Percentiles rank a stretch among this genome's conserved stretches.
These are phyloP conservation scores for Westerdykella sp. DNA, from an alignment of 2,329 filamentous ascomycete genomes.

Conservation along the genomic window DNA sequence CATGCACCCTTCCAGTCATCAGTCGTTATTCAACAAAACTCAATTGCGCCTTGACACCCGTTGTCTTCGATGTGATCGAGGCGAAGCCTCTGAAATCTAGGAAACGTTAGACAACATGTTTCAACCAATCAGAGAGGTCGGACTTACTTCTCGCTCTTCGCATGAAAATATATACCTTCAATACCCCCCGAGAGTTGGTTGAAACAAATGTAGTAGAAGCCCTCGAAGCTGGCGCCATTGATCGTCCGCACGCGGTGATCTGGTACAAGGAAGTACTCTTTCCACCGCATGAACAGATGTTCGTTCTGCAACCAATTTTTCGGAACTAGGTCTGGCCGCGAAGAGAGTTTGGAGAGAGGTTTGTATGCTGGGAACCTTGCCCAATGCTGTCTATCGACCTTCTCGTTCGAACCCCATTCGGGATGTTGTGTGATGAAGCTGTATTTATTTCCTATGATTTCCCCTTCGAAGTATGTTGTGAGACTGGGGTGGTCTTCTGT, in stretches of 20 bases:
- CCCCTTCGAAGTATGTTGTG: constrained; percentile 96
- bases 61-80: constrained; percentile 79
- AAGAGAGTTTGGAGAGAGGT: constrained; percentile 62
- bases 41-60: constrained; percentile 78
- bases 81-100: constrained; percentile 85
- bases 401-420: constrained; percentile 85
- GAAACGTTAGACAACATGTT: constrained; percentile 13
- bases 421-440: constrained; percentile 87
- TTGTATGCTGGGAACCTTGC: constrained; percentile 81
- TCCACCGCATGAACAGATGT: constrained; percentile 98
- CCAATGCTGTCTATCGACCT: constrained; percentile 92
- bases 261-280: constrained; percentile 94
- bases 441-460: constrained; percentile 93
- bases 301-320: constrained; percentile 72
- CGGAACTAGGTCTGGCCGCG: constrained; percentile 53
- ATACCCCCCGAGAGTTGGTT: constrained; percentile 83
- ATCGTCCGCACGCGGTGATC: constrained; percentile 90
- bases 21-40: constrained; percentile 64
- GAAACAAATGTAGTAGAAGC: constrained; percentile 99
- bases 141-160: constrained; percentile 91
- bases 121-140: not conserved
- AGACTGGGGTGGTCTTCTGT: constrained; percentile 96
- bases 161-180: constrained; percentile 94
- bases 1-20: constrained; percentile 15
- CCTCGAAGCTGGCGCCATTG: constrained; percentile 91